Conservation (phyloP, 2,329 filamentous ascomycete species). For the Nakataea oryzae region DNA sequence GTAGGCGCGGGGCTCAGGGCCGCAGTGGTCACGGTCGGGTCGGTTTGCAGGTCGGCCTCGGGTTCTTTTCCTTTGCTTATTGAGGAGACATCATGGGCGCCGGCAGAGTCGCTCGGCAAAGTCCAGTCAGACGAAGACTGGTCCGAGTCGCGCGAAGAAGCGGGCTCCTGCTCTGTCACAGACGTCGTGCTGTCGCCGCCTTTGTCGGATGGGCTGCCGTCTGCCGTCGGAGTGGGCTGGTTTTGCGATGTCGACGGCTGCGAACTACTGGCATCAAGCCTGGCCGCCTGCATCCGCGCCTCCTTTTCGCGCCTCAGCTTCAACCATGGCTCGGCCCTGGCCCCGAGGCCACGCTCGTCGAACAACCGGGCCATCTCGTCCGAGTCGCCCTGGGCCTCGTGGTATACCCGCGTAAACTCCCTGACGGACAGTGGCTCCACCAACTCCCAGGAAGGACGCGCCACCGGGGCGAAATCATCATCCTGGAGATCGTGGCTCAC, state of each 20-base stretch:
- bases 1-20: no score
- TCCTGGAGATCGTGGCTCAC: not conserved
- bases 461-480: not conserved
- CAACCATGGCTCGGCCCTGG: conserved; percentile 50
- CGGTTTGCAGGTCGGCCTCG: not conserved
- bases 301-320: conserved; percentile 30
- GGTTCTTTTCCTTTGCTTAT: conserved; percentile 13
- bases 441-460: no score
- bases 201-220: not conserved
- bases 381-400: conserved; percentile 48
- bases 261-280: not conserved
- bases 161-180: not conserved
- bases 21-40: not conserved
- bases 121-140: conserved; percentile 1
- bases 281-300: not conserved
- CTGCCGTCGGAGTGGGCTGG: not conserved
- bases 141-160: not conserved
- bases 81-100: conserved; percentile 3
- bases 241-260: not conserved
- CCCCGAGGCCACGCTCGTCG: conserved; percentile 46
- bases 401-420: conserved; percentile 45
- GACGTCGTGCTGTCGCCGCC: not conserved
- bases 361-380: conserved; percentile 51
- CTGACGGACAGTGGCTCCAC: conserved; percentile 14
- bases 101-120: not conserved